Evolutionary conservation across 495 filamentous ascomycete species (phyloP), one percentile per base, ranked within the genome.

Genomic region (Hyaloscypha bicolor): DNA sequence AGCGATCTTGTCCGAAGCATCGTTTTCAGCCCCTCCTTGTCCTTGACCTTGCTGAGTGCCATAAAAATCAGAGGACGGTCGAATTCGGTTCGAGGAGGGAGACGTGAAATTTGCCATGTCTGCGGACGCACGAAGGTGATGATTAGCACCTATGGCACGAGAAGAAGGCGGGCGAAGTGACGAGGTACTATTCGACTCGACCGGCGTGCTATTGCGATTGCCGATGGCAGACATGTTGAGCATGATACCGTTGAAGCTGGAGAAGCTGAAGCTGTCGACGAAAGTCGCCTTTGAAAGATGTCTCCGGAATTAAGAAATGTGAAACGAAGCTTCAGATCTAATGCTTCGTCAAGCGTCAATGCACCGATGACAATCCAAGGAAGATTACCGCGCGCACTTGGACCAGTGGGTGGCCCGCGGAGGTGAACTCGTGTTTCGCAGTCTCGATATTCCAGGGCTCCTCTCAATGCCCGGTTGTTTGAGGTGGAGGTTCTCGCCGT

Each of bases 181-280:
- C 48, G 95, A 96, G 70, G 91, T 86, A 69, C 86, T 87, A 74
- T 79, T 84, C 42, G 92, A 92, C 79, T 97, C 96, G 61, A 73
- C 68, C 35, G 95, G 95, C 56, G 94, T 99, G 85, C 94, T 97
- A 79, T 98, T 97, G 74, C 95, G 91, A 80, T 99, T 97, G 71
- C 92, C 92, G 77, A 89, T 90, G 71, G 85, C 84, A 70, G 87
- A 88, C 83, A 88, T 88, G 72, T 82, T 85, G 80, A 80, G 76
- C 79, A 82, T 81, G 55, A 61, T 79, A 61, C 48, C 64, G 60
- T 77, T 69, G 70, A 56, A 69, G 69, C 70, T 63, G 68, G 22
- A 60, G 60, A 63, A 57, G 64, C 35, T 67, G 64, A 73, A 42
- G 61, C 57, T 67, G 70, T 59, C 56, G 61, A 69, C 55, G 63